Evolutionary conservation across 2,329 filamentous ascomycete genomes (phyloP).

Genomic region (Blastomyces silverae): DNA sequence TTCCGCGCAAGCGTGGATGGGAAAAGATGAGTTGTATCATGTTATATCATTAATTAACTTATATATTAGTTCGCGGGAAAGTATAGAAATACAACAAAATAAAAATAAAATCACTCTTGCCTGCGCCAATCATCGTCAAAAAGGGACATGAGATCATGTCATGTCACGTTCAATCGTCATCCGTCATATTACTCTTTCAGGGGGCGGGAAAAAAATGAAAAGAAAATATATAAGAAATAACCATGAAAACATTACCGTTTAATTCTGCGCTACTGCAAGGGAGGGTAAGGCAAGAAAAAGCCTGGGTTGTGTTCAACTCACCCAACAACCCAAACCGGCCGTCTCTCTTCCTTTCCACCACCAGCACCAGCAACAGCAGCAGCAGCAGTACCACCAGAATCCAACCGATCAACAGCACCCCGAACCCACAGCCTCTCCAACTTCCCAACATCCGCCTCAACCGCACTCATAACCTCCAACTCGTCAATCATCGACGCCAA

Average conservation of each 20-base stretch:
- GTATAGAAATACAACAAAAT: neutral
- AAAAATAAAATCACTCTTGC: neutral
- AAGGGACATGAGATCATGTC: neutral
- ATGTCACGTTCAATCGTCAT: neutral
- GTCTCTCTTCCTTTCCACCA: conserved; percentile 21
- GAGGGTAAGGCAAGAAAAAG: neutral
- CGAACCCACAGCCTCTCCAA: conserved; percentile 33
- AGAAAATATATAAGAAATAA: neutral
- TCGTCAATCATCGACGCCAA: conserved; percentile 35
- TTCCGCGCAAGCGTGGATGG: conserved; percentile 27
- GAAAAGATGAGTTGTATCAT: neutral
- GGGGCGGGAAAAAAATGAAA: too few species aligned
- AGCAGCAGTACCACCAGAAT: conserved; percentile 14
- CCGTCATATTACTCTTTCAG: neutral
- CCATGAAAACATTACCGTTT: neutral
- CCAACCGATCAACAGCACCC: conserved; percentile 27
- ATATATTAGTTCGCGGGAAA: too few species aligned
- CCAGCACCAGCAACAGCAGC: neutral
- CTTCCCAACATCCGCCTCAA: conserved; percentile 33
- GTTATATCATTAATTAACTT: neutral
- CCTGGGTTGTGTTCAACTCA: neutral
- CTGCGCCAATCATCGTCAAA: neutral
- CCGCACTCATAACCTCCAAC: conserved; percentile 31
- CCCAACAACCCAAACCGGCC: neutral
- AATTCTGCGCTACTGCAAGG: too few species aligned